Evolutionary conservation across 192 early-diverging fungal genomes (phyloP).

Genomic region (Dissophora ornata): DNA sequence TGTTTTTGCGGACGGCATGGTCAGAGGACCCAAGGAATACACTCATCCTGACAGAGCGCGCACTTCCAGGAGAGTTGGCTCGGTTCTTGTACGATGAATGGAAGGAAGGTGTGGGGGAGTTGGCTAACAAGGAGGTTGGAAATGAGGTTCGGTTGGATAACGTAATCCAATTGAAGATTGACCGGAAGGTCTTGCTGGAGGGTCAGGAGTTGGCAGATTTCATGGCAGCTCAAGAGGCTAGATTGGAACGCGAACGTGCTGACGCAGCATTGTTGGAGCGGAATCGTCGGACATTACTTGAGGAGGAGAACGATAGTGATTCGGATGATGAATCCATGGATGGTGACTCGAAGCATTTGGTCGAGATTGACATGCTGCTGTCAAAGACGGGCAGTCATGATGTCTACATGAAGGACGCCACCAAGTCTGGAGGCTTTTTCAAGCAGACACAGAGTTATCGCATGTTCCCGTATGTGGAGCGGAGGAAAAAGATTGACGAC

Average conservation of each 20-base stretch:
- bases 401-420: slow-evolving; percentile 85
- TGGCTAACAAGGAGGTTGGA: slow-evolving; percentile 37
- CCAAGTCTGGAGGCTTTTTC: slow-evolving; percentile 77
- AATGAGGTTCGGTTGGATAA: slow-evolving; percentile 36
- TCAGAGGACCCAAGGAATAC: slow-evolving; percentile 62
- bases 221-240: slow-evolving; percentile 69
- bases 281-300: slow-evolving; percentile 75
- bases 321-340: slow-evolving; percentile 61
- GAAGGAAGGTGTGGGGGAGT: slow-evolving; percentile 51
- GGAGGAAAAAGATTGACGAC: slow-evolving; percentile 88
- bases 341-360: slow-evolving; percentile 41
- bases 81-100: slow-evolving; percentile 76
- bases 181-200: slow-evolving; percentile 80
- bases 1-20: slow-evolving; percentile 79
- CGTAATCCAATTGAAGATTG: slow-evolving; percentile 48
- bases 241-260: slow-evolving; percentile 78
- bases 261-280: slow-evolving; percentile 73
- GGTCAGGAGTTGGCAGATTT: slow-evolving; percentile 86
- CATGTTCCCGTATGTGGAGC: slow-evolving; percentile 91
- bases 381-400: slow-evolving; percentile 65
- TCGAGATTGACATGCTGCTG: slow-evolving; percentile 32
- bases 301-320: slow-evolving; percentile 79
- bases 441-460: slow-evolving; percentile 83
- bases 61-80: slow-evolving; percentile 75
- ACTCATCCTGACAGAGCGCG: slow-evolving; percentile 83